Conservation (phyloP, 2,329 filamentous ascomycete species). For the Pseudonectria buxi region DNA sequence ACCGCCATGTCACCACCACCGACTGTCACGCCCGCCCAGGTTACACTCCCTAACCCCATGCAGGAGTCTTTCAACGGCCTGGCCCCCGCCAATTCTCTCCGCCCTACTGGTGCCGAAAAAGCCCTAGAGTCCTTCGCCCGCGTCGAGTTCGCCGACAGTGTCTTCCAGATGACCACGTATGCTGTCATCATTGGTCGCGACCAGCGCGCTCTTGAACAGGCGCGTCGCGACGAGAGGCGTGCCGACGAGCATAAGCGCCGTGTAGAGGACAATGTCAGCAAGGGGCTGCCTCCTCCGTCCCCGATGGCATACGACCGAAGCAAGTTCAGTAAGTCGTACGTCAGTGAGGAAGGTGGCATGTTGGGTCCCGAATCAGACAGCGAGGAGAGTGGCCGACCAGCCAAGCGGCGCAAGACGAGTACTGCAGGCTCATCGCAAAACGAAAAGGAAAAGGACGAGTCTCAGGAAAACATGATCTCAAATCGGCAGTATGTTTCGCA, state of each 20-base stretch:
- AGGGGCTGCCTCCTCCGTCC: slow-evolving; percentile 44
- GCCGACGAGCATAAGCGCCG: slow-evolving; percentile 38
- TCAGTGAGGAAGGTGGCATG: slow-evolving; percentile 65
- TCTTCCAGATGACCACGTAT: slow-evolving; percentile 73
- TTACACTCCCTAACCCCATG: slow-evolving; percentile 35
- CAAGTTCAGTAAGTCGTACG: slow-evolving; percentile 57
- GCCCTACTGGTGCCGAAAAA: slow-evolving; percentile 31
- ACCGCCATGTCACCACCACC: slow-evolving; percentile 35
- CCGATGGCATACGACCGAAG: slow-evolving; percentile 44
- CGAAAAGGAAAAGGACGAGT: slow-evolving; percentile 38
- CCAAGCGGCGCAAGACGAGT: slow-evolving; percentile 41
- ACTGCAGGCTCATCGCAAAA: slow-evolving; percentile 36
- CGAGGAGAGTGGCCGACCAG: slow-evolving; percentile 40
- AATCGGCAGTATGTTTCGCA: slow-evolving; percentile 56
- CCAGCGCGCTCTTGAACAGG: slow-evolving; percentile 50
- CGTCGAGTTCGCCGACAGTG: slow-evolving; percentile 66
- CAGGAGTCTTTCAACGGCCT: slow-evolving; percentile 25
- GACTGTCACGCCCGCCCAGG: slow-evolving; percentile 40
- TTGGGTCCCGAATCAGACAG: slow-evolving; percentile 56
- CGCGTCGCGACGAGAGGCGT: slow-evolving; percentile 44
- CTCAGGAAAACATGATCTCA: slow-evolving; percentile 42
- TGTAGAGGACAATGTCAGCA: slow-evolving; percentile 39
- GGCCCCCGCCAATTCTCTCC: slow-evolving; percentile 25
- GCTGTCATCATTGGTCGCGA: slow-evolving; percentile 68
- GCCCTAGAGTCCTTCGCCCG: slow-evolving; percentile 50